Conservation (phyloP, 257 asterid genomes). For the Penstemon davidsonii region DNA sequence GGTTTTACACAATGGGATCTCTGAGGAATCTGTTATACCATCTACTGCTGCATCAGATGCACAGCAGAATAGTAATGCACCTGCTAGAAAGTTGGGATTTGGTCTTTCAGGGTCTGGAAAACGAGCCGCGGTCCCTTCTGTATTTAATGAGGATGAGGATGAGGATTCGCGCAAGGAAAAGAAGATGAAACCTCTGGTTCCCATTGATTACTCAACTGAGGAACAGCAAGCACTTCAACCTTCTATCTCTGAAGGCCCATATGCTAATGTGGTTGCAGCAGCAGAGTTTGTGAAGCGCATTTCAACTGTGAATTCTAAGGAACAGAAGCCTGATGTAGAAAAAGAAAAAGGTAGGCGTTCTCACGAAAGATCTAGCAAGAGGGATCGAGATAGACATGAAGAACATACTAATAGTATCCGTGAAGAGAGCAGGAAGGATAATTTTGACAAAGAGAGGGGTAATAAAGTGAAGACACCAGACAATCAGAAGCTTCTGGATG, state of each 20-base stretch:
- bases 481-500: conserved; percentile 84
- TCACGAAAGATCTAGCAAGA: conserved; percentile 71
- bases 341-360: conserved; percentile 69
- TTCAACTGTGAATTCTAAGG: conserved; percentile 59
- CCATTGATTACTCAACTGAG: conserved; percentile 93
- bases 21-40: conserved; percentile 44
- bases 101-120: conserved; percentile 91
- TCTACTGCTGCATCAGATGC: conserved; percentile 48
- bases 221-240: conserved; percentile 64
- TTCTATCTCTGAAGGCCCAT: conserved; percentile 52
- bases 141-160: conserved; percentile 86
- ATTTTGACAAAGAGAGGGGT: conserved; percentile 53
- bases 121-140: conserved; percentile 89
- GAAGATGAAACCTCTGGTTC: conserved; percentile 98
- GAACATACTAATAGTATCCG: conserved; percentile 53
- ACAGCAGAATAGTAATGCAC: conserved; percentile 59
- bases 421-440: conserved; percentile 63
- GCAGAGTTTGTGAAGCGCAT: conserved; percentile 70
- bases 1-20: conserved; percentile 52
- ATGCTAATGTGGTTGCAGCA: conserved; percentile 56
- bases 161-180: conserved; percentile 92
- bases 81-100: conserved; percentile 78
- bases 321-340: conserved; percentile 66
- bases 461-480: conserved; percentile 63
- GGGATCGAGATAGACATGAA: conserved; percentile 70